Conservation (phyloP, 169 alveolate genomes). For the Eimeria acervulina region DNA sequence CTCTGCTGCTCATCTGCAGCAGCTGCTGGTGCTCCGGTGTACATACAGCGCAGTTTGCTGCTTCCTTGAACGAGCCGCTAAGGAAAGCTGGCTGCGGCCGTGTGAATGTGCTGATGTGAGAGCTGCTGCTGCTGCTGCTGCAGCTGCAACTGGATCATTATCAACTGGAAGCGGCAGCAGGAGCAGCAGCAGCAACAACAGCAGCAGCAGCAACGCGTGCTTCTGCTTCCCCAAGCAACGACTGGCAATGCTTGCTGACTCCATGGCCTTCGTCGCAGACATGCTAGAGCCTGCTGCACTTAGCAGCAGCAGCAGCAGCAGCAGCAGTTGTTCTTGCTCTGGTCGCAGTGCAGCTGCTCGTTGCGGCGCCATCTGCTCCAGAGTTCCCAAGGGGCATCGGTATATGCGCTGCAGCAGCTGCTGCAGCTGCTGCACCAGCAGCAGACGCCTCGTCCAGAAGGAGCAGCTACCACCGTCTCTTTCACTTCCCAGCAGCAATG, state of each 20-base stretch:
- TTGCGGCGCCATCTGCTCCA: constrained; percentile 18
- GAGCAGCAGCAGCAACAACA: constrained; percentile 9
- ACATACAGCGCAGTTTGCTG: constrained; percentile 61
- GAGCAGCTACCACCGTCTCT: constrained; percentile 19
- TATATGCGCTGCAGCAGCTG: neutral
- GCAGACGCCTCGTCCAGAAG: neutral
- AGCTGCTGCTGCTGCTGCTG: neutral
- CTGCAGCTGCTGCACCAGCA: neutral
- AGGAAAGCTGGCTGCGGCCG: constrained; percentile 25
- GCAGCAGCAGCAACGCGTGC: constrained; percentile 29
- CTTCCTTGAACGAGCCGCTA: constrained; percentile 1
- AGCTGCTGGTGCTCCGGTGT: constrained; percentile 55
- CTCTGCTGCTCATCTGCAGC: constrained; percentile 31
- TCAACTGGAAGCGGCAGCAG: neutral
- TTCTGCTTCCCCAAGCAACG: constrained; percentile 51
- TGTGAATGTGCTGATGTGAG: constrained; percentile 6
- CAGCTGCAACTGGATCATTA: neutral
- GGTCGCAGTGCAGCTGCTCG: neutral
- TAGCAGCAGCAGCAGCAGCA: constrained; percentile 11
- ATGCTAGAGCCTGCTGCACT: constrained; percentile 24
- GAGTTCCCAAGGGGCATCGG: neutral
- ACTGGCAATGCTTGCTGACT: neutral
- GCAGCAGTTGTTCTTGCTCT: neutral
- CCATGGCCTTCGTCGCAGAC: constrained; percentile 48
- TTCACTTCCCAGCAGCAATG: neutral